Percentiles rank a stretch among this genome's conserved stretches.
Conservation (phyloP, 495 filamentous ascomycete genomes). For the Podospora bellae-mahoneyi region DNA sequence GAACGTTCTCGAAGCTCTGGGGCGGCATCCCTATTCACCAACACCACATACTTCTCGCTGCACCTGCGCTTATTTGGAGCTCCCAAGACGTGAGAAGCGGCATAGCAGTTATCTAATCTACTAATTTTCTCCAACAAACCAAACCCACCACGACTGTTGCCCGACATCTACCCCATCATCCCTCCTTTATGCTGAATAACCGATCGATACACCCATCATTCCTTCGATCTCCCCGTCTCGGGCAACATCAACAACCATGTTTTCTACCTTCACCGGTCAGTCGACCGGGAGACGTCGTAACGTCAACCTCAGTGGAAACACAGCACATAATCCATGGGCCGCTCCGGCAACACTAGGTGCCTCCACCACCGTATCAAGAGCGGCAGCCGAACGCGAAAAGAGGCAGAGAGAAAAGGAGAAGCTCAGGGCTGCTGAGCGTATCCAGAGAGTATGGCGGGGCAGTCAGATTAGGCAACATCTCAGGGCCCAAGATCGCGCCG, state of each 20-base stretch:
- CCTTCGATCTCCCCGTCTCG: no score
- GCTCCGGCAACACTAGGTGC: conserved; percentile 52
- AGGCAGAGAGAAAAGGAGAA: conserved; percentile 80
- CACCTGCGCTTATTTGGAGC: not conserved
- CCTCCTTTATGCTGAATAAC: not conserved
- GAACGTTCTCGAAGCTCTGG: conserved; percentile 14
- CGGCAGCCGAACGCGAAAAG: conserved; percentile 75
- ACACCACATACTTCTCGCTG: not conserved
- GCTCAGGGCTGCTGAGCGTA: conserved; percentile 65
- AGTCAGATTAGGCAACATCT: conserved; percentile 60
- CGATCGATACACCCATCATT: not conserved
- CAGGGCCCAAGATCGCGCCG: conserved; percentile 54
- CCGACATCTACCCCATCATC: not conserved
- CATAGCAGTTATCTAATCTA: not conserved
- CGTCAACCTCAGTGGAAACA: conserved; percentile 88
- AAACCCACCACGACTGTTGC: not conserved
- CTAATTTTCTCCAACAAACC: not conserved
- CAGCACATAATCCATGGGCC: conserved; percentile 68
- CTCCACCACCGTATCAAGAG: conserved; percentile 75
- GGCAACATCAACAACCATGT: conserved; percentile 60
- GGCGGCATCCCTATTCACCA: not conserved
- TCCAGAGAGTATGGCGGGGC: conserved; percentile 85
- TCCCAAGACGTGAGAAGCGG: not conserved
- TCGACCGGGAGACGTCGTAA: conserved; percentile 74
- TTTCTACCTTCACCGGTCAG: conserved; percentile 82